Conservation (phyloP, 2,329 filamentous ascomycete genomes). For the Fusarium goolgardi region DNA sequence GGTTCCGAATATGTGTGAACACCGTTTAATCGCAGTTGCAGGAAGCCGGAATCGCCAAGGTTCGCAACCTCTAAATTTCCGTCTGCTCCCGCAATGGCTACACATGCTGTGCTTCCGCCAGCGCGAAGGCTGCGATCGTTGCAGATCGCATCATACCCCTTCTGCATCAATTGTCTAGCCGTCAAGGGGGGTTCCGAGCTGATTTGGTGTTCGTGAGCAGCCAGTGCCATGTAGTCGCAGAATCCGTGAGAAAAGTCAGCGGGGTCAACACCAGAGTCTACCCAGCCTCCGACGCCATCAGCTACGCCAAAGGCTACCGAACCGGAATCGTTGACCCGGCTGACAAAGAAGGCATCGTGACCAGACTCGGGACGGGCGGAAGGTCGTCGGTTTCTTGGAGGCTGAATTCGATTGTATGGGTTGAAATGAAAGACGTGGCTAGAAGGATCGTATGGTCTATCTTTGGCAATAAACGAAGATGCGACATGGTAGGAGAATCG, state of each 20-base stretch:
- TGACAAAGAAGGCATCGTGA: slow-evolving; percentile 96
- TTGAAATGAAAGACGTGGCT: slow-evolving; percentile 79
- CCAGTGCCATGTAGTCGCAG: slow-evolving; percentile 90
- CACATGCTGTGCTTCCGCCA: slow-evolving; percentile 90
- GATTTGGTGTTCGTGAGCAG: slow-evolving; percentile 69
- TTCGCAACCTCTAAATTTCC: slow-evolving; percentile 90
- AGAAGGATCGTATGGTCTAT: slow-evolving; percentile 73
- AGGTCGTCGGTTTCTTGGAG: slow-evolving; percentile 53
- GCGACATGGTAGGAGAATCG: slow-evolving; percentile 76
- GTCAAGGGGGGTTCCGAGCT: slow-evolving; percentile 58
- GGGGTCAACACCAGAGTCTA: slow-evolving; percentile 90
- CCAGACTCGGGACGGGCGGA: slow-evolving; percentile 77
- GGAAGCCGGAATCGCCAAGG: slow-evolving; percentile 92
- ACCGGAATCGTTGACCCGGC: slow-evolving; percentile 77
- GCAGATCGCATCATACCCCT: slow-evolving; percentile 85
- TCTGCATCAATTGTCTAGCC: slow-evolving; percentile 79
- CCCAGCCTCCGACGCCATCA: slow-evolving; percentile 96
- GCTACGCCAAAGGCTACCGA: slow-evolving; percentile 88
- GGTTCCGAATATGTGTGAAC: slow-evolving; percentile 85
- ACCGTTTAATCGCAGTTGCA: slow-evolving; percentile 85
- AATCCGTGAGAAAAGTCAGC: slow-evolving; percentile 95
- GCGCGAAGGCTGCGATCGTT: slow-evolving; percentile 78
- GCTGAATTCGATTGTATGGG: slow-evolving; percentile 69
- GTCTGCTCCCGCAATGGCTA: slow-evolving; percentile 79
- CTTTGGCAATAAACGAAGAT: slow-evolving; percentile 80